Conservation (phyloP, 2,329 filamentous ascomycete species). For the Aspergillus sp. region DNA sequence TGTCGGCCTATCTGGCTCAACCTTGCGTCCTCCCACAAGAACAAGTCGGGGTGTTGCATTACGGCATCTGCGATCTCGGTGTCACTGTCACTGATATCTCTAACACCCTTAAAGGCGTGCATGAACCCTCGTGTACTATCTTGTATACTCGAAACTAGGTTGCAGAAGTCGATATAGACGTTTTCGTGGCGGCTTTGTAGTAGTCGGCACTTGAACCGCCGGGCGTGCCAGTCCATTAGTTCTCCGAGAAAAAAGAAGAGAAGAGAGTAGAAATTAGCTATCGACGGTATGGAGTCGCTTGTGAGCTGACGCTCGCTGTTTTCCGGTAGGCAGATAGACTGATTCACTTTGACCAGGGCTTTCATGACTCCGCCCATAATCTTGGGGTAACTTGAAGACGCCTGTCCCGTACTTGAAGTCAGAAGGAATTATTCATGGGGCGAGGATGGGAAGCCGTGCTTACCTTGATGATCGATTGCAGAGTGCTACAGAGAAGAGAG, state of each 20-base stretch:
- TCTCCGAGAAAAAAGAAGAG: constrained; percentile 38
- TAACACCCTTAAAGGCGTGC: constrained; percentile 17
- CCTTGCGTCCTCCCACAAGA: constrained; percentile 32
- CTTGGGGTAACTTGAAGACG: constrained; percentile 34
- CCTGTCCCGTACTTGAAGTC: constrained; percentile 22
- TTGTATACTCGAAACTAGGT: constrained; percentile 33
- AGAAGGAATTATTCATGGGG: background rate
- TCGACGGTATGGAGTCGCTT: constrained; percentile 18
- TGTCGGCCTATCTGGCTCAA: constrained; percentile 34
- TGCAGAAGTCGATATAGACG: constrained; percentile 33
- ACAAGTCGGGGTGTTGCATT: constrained; percentile 22
- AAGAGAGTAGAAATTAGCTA: constrained; percentile 34
- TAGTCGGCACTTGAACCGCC: constrained; percentile 34
- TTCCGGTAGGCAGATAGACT: constrained; percentile 23
- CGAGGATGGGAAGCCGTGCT: background rate
- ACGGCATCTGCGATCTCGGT: constrained; percentile 11
- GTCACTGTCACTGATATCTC: constrained; percentile 27
- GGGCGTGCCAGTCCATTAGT: constrained; percentile 40
- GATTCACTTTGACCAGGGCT: constrained; percentile 33
- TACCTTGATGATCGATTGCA: constrained; percentile 40
- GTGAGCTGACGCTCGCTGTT: constrained; percentile 12
- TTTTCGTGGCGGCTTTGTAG: constrained; percentile 37
- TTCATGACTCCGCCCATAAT: constrained; percentile 36
- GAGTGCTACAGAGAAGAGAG: constrained; percentile 35
- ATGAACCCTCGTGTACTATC: constrained; percentile 22